Conservation (phyloP, 1,139 yeast genomes). For the Geotrichum candidum region DNA sequence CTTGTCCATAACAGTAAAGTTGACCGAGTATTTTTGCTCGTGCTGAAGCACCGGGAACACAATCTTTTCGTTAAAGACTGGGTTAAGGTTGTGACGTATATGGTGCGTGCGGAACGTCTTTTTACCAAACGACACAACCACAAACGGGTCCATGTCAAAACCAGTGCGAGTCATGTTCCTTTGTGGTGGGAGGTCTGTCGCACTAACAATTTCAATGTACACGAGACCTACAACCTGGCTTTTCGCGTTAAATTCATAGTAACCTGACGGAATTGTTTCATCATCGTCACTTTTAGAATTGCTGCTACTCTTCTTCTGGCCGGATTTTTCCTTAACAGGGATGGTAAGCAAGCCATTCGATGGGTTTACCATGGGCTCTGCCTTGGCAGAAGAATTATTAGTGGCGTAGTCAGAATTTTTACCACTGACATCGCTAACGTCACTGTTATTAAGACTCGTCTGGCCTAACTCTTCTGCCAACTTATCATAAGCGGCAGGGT, state of each 20-base stretch:
- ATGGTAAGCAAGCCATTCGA: conserved; percentile 4
- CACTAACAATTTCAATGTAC: conserved; percentile 68
- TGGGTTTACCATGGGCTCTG: neutral
- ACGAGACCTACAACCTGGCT: conserved; percentile 60
- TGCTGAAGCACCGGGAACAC: conserved; percentile 68
- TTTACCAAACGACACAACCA: conserved; percentile 83
- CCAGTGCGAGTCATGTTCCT: conserved; percentile 51
- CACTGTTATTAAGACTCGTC: neutral
- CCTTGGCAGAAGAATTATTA: neutral
- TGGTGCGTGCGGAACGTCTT: conserved; percentile 82
- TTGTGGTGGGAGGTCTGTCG: conserved; percentile 44
- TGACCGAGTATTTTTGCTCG: conserved; percentile 59
- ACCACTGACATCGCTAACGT: neutral
- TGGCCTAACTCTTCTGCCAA: neutral
- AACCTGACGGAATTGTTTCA: conserved; percentile 4
- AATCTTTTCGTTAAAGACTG: conserved; percentile 71
- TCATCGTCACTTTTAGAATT: neutral
- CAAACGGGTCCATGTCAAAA: conserved; percentile 94
- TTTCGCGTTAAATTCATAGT: conserved; percentile 34
- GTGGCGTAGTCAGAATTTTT: neutral
- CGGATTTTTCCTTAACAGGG: neutral
- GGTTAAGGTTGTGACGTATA: conserved; percentile 76
- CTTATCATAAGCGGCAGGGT: neutral
- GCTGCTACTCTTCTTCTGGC: neutral
- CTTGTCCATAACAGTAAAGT: conserved; percentile 71